phyloP scores from a whole-genome alignment of 2,329 filamentous ascomycete genomes.

The Nectriaceae sp. region DNA sequence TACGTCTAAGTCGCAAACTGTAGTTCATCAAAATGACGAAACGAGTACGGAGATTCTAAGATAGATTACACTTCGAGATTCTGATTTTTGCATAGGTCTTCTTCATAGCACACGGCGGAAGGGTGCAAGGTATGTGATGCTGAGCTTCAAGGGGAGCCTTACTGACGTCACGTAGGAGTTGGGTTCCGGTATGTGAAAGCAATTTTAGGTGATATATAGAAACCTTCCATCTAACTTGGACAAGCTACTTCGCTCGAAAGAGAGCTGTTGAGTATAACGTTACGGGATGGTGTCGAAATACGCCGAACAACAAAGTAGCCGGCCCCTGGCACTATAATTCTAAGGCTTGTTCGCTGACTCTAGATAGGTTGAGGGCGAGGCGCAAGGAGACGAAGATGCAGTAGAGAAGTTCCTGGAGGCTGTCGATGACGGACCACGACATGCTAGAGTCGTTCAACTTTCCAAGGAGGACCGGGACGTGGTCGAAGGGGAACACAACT shows the following conservation, averaged over 20 bases:
- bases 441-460: constrained; percentile 73
- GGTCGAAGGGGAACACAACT: constrained; percentile 68
- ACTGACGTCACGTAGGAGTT: constrained; percentile 49
- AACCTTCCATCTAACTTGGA: constrained; percentile 7
- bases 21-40: constrained; percentile 31
- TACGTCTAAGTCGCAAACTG: neutral
- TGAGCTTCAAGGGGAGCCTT: neutral
- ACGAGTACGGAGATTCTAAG: constrained; percentile 30
- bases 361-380: constrained; percentile 81
- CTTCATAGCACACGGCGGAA: constrained; percentile 64
- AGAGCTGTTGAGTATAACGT: constrained; percentile 51
- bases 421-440: constrained; percentile 71
- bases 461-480: constrained; percentile 67
- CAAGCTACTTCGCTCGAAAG: constrained; percentile 56
- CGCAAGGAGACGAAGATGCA: constrained; percentile 69
- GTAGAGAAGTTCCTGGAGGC: constrained; percentile 73
- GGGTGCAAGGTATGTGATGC: constrained; percentile 62
- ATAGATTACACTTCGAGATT: neutral
- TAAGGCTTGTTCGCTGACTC: neutral
- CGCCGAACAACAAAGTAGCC: constrained; percentile 57
- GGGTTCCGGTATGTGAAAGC: constrained; percentile 49
- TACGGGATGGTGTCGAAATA: constrained; percentile 66
- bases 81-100: constrained; percentile 48
- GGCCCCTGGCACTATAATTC: constrained; percentile 1
- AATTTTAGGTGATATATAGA: neutral